Conservation (phyloP, 306 rosid species). For the Crataegus laevigata region DNA sequence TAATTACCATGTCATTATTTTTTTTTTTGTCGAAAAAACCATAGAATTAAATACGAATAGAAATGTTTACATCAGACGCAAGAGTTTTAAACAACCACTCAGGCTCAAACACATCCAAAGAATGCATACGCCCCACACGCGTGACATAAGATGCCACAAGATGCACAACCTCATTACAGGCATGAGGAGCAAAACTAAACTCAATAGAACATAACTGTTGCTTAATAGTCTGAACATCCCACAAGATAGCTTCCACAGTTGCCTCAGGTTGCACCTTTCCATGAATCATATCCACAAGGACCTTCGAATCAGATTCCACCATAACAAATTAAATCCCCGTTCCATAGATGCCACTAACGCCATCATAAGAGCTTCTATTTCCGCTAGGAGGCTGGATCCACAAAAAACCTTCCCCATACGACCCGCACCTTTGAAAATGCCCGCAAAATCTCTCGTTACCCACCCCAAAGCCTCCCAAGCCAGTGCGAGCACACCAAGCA, state of each 20-base stretch:
- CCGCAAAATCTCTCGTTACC: not conserved
- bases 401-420: not conserved
- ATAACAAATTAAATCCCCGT: accelerated
- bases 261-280: not conserved
- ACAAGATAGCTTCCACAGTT: too few species aligned
- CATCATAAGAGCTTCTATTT: not conserved
- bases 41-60: too few species aligned
- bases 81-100: too few species aligned
- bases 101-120: too few species aligned
- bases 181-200: not conserved
- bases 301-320: not conserved
- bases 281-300: too few species aligned
- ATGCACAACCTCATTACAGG: too few species aligned
- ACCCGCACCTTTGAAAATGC: accelerated
- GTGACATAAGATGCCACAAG: not conserved
- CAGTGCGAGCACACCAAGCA: not conserved
- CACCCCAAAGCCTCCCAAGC: not conserved
- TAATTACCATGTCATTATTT: too few species aligned
- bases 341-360: accelerated
- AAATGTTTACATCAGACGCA: too few species aligned
- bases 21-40: too few species aligned
- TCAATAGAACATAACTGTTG: too few species aligned
- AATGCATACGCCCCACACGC: too few species aligned
- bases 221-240: not conserved
- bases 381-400: accelerated